Percentiles rank a stretch among this genome's conserved stretches.
phyloP scores from a whole-genome alignment of 495 filamentous ascomycete genomes.

The Platismatia glauca region DNA sequence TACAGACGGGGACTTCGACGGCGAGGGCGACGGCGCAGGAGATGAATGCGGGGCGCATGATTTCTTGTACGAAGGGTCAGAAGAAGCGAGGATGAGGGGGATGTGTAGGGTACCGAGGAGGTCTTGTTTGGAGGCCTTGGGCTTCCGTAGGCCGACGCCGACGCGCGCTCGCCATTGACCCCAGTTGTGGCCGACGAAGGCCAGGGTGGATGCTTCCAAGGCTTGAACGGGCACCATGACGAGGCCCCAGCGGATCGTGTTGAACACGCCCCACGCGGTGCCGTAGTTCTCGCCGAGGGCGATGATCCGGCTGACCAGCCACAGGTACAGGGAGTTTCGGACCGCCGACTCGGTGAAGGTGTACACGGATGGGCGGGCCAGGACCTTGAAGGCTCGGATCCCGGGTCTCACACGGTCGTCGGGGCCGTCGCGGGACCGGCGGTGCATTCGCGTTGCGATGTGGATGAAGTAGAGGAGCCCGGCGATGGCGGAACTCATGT shows the following conservation, averaged over 20 bases:
- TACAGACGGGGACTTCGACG: conserved; percentile 54
- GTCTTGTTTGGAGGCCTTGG: conserved; percentile 32
- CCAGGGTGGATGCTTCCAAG: conserved; percentile 53
- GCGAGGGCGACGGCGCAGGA: conserved; percentile 43
- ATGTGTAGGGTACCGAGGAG: conserved; percentile 24
- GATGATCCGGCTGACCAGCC: conserved; percentile 59
- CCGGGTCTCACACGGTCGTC: conserved; percentile 28
- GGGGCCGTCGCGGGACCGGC: neutral
- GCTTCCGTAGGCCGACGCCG: conserved; percentile 30
- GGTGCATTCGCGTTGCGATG: conserved; percentile 27
- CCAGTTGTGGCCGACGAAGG: conserved; percentile 64
- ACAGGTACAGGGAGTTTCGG: conserved; percentile 63
- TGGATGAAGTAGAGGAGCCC: conserved; percentile 55
- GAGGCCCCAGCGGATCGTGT: conserved; percentile 69
- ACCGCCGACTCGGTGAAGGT: conserved; percentile 57
- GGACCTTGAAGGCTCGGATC: conserved; percentile 37
- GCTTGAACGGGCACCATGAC: conserved; percentile 68
- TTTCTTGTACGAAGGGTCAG: conserved; percentile 25
- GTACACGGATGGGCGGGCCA: conserved; percentile 46
- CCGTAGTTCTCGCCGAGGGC: conserved; percentile 54
- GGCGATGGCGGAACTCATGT: conserved; percentile 44
- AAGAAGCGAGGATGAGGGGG: neutral
- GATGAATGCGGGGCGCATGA: conserved; percentile 46
- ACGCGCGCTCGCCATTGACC: conserved; percentile 44
- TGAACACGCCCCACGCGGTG: conserved; percentile 69